Conservation (phyloP, 2,329 filamentous ascomycete species). For the Penicillium sp. region DNA sequence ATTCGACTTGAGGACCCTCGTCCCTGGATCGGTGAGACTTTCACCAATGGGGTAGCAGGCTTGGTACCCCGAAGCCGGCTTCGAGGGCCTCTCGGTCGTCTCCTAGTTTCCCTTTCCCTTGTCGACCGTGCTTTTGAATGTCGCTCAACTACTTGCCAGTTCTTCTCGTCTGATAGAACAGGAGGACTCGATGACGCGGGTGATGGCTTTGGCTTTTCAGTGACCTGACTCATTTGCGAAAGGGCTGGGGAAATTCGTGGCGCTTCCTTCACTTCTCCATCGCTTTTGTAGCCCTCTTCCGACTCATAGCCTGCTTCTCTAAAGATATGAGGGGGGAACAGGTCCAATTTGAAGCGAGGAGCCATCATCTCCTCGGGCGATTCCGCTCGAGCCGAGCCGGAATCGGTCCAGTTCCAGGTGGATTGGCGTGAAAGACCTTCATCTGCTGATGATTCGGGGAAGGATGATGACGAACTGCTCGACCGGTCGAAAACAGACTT, state of each 20-base stretch:
- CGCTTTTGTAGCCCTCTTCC: slow-evolving; percentile 36
- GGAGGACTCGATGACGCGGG: slow-evolving; percentile 26
- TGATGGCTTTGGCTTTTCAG: slow-evolving; percentile 27
- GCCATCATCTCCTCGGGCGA: slow-evolving; percentile 35
- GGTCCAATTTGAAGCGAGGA: slow-evolving; percentile 29
- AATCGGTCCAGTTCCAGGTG: slow-evolving; percentile 34
- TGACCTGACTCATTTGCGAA: slow-evolving; percentile 33
- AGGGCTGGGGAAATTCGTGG: slow-evolving; percentile 28
- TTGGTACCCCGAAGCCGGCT: slow-evolving; percentile 20
- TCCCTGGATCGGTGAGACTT: slow-evolving; percentile 28
- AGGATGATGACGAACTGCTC: slow-evolving; percentile 47
- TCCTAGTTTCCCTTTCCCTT: too few species aligned
- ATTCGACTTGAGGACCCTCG: slow-evolving; percentile 31
- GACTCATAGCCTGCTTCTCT: slow-evolving; percentile 26
- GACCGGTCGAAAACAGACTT: slow-evolving; percentile 49
- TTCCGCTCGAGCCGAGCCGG: slow-evolving; percentile 29
- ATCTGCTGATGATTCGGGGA: slow-evolving; percentile 41
- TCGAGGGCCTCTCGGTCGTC: slow-evolving; percentile 7
- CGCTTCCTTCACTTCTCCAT: slow-evolving; percentile 29
- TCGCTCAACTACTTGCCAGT: slow-evolving; percentile 36
- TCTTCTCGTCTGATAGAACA: slow-evolving; percentile 23
- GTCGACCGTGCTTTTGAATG: slow-evolving; percentile 13
- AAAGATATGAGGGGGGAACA: slow-evolving; percentile 37
- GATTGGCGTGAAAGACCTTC: slow-evolving; percentile 35
- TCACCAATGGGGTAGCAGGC: slow-evolving; percentile 25